phyloP scores from a whole-genome alignment of 306 rosid genomes.

The Ormosia emarginata region DNA sequence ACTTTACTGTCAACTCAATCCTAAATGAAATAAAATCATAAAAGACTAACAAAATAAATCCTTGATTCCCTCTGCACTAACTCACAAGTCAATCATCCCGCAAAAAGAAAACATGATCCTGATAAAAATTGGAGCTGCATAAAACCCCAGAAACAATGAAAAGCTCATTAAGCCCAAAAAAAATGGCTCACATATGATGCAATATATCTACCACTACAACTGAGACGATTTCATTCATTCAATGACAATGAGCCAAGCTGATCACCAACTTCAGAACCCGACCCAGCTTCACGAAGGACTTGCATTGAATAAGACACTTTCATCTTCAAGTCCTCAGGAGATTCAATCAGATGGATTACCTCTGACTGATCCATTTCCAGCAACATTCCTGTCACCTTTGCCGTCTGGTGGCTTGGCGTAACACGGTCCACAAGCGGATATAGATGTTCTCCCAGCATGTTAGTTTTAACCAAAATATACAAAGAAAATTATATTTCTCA shows the following conservation, averaged over 20 bases:
- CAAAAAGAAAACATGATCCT: slow-evolving; percentile 9
- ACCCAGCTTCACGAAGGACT: slow-evolving; percentile 49
- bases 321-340: slow-evolving; percentile 60
- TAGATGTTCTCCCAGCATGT: slow-evolving; percentile 67
- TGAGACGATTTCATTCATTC: slow-evolving; percentile 29
- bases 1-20: not conserved
- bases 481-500: not conserved
- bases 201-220: not conserved
- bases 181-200: not conserved
- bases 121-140: not conserved
- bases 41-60: not conserved
- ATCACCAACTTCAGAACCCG: slow-evolving; percentile 43
- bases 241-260: slow-evolving; percentile 42
- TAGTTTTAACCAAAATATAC: not conserved
- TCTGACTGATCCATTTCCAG: slow-evolving; percentile 78
- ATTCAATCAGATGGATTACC: slow-evolving; percentile 71
- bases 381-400: slow-evolving; percentile 71
- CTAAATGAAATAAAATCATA: not conserved
- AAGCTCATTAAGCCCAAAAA: slow-evolving; percentile 11
- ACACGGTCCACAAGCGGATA: slow-evolving; percentile 62
- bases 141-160: not conserved
- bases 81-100: not conserved
- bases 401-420: slow-evolving; percentile 32
- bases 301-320: slow-evolving; percentile 72
- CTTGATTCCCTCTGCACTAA: slow-evolving; percentile 15